Evolutionary conservation across 768 basidiomycete genomes (phyloP).

Genomic region (Tremella fuciformis): DNA sequence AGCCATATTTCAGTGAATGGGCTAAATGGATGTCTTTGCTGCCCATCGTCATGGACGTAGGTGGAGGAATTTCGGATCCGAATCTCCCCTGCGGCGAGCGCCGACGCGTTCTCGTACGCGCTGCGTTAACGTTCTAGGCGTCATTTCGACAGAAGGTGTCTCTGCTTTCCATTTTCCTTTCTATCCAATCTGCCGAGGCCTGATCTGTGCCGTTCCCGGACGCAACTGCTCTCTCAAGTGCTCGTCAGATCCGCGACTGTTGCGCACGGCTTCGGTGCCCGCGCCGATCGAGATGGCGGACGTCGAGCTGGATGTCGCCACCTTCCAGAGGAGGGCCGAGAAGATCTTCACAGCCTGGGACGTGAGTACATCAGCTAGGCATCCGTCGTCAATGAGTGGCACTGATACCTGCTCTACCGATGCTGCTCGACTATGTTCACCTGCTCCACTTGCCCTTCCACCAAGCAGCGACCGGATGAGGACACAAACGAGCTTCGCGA

Average conservation of each 20-base stretch:
- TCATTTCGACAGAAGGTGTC: neutral
- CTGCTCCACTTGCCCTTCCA: neutral
- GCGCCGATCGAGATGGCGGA: constrained; percentile 41
- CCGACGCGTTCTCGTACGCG: constrained; percentile 3
- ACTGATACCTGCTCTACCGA: neutral
- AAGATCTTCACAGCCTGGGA: constrained; percentile 48
- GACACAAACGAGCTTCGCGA: constrained; percentile 31
- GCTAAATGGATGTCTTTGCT: neutral
- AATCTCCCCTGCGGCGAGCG: neutral
- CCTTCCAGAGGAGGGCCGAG: constrained; percentile 46
- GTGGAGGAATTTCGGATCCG: neutral
- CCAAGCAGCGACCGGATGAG: constrained; percentile 3
- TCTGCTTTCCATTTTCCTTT: no score
- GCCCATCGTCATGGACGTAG: neutral
- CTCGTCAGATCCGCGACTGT: no score
- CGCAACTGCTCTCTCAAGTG: no score
- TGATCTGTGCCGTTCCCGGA: no score
- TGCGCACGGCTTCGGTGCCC: neutral
- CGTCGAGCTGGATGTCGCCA: constrained; percentile 42
- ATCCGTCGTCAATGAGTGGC: neutral
- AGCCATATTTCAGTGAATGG: constrained; percentile 11
- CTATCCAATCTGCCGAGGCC: no score
- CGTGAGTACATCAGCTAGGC: constrained; percentile 34
- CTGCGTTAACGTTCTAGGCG: neutral
- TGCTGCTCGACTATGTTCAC: neutral